phyloP scores from a whole-genome alignment of 116 monocot species.

The Posidonia oceanica region DNA sequence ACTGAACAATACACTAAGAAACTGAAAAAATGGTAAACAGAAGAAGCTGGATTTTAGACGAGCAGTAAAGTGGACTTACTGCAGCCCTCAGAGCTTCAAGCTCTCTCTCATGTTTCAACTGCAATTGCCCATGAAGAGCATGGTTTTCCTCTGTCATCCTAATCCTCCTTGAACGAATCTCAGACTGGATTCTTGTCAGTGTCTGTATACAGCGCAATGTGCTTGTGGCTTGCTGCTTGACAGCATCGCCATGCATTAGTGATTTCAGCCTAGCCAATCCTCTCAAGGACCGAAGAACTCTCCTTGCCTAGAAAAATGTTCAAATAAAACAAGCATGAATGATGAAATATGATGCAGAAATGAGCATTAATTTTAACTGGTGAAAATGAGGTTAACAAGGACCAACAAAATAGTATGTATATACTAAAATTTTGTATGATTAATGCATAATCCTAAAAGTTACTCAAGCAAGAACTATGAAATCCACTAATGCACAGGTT shows the following conservation, averaged over 20 bases:
- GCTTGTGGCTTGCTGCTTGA: slow-evolving; percentile 59
- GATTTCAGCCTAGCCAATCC: slow-evolving; percentile 61
- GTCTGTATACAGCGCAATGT: slow-evolving; percentile 70
- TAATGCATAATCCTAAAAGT: no score
- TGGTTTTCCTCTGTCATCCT: slow-evolving; percentile 82
- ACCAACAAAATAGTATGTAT: not conserved
- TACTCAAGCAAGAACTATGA: no score
- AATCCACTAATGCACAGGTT: no score
- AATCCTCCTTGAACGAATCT: slow-evolving; percentile 62
- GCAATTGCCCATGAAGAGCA: slow-evolving; percentile 67
- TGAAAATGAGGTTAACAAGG: not conserved
- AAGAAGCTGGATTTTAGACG: not conserved
- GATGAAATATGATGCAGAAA: not conserved
- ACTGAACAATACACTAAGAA: no score
- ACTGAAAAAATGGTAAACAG: no score
- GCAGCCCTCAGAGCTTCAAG: slow-evolving; percentile 41
- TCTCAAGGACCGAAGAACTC: slow-evolving; percentile 56
- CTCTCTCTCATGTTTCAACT: slow-evolving; percentile 57
- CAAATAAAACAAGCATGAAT: not conserved
- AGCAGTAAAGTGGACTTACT: slow-evolving; percentile 4
- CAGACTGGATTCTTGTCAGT: slow-evolving; percentile 60
- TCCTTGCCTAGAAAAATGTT: slow-evolving; percentile 45
- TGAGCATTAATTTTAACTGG: not conserved
- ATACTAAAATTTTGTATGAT: no score
- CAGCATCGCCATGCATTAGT: slow-evolving; percentile 36